These are phyloP conservation scores for Amanita fuliginea DNA, from an alignment of 768 basidiomycete species.

Conservation along the genomic window DNA sequence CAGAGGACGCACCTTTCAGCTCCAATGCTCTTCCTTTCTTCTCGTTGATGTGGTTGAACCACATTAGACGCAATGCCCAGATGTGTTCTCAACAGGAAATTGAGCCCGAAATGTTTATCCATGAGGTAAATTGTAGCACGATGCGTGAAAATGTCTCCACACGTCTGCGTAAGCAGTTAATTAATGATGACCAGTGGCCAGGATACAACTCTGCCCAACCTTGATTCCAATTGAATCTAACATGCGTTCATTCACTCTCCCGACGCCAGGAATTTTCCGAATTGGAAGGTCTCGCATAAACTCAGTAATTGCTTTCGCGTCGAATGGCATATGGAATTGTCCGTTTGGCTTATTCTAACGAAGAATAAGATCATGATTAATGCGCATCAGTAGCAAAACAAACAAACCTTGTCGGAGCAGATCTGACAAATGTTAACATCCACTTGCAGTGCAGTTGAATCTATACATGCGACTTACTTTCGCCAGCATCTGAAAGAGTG, in stretches of 20 bases:
- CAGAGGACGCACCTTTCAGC: constrained; percentile 57
- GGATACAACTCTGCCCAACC: constrained; percentile 25
- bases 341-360: constrained; percentile 88
- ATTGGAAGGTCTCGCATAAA: constrained; percentile 83
- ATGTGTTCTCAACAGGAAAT: constrained; percentile 66
- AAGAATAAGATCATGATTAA: constrained; percentile 2
- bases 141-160: constrained; percentile 78
- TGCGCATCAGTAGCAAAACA: neutral
- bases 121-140: constrained; percentile 68
- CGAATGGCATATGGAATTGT: constrained; percentile 70
- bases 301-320: constrained; percentile 44
- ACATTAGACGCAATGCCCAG: constrained; percentile 82
- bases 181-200: neutral
- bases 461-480: constrained; percentile 42
- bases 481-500: constrained; percentile 62
- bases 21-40: constrained; percentile 88
- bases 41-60: constrained; percentile 64
- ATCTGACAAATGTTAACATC: constrained; percentile 36
- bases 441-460: neutral
- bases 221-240: constrained; percentile 82
- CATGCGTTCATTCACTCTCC: constrained; percentile 81
- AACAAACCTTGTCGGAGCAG: constrained; percentile 75
- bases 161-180: constrained; percentile 43
- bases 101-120: constrained; percentile 79
- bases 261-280: constrained; percentile 82